These are phyloP conservation scores for Neurospora discreta DNA, from an alignment of 495 filamentous ascomycete species.

Conservation along the genomic window DNA sequence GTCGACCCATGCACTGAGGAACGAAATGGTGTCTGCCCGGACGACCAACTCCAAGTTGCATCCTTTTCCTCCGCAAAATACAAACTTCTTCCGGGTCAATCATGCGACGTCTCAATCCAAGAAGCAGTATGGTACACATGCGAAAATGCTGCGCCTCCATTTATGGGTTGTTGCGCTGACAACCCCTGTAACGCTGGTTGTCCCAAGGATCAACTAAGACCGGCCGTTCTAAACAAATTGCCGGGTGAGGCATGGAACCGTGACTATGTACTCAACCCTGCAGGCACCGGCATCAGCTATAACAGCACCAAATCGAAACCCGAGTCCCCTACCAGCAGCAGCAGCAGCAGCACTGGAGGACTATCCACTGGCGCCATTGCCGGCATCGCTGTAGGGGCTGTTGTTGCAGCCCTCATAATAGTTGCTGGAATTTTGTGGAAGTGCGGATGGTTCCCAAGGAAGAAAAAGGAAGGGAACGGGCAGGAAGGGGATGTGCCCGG, in stretches of 20 bases:
- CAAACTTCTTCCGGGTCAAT: slow-evolving; percentile 12
- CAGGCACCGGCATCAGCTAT: not conserved
- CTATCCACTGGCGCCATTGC: slow-evolving; percentile 6
- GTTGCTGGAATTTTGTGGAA: slow-evolving; percentile 2
- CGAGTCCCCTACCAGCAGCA: not conserved
- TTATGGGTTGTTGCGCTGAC: slow-evolving; percentile 23
- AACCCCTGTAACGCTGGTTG: too few species aligned
- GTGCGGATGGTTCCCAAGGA: slow-evolving; percentile 2
- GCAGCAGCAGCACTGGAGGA: not conserved
- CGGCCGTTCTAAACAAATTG: not conserved
- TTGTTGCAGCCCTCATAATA: not conserved
- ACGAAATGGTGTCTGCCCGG: slow-evolving; percentile 12
- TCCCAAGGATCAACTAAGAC: slow-evolving; percentile 4
- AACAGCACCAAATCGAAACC: not conserved
- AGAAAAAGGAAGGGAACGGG: not conserved
- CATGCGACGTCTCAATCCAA: slow-evolving; percentile 1
- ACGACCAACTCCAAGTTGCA: slow-evolving; percentile 7
- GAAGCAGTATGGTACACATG: slow-evolving; percentile 23
- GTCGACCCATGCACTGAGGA: slow-evolving; percentile 20
- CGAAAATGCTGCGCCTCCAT: slow-evolving; percentile 8
- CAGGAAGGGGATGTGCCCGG: not conserved
- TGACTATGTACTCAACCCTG: not conserved
- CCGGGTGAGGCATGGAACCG: not conserved
- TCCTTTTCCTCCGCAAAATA: slow-evolving; percentile 15
- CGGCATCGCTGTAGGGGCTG: slow-evolving; percentile 5